Base-by-base conservation (phyloP, 345 rosid species). In the Cardamine chenopodiifolia region DNA sequence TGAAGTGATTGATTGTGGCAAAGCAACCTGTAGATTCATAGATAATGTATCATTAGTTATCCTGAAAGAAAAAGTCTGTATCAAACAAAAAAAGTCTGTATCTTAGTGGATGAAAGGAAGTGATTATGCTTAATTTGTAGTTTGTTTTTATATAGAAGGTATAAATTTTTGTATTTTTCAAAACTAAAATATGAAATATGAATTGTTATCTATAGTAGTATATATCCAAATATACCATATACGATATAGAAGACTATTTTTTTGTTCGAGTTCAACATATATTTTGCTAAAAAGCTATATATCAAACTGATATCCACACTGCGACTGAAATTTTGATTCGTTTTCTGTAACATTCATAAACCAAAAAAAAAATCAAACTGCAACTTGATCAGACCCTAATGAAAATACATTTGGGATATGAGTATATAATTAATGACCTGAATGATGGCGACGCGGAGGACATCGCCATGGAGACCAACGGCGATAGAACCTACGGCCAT, bases 1-100 rank as follows among this genome's bases (percentile, higher is more conserved):
- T 2, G 93, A 85, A 2, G 90, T 87, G 49, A 90, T 90, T 22
- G 97, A 82, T 15, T 88, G 93, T 37, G 97, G 97, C 47, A 90
- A 26, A 25, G 96, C 96, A 42, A 91, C 96, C 96, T 88, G 83
- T 37, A 75, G 64, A 47, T 62, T 23, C 50, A 32, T 14, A 63
- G 32, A 17, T 29, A 61, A 53, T 40, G 45, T 18, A 31, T 61
- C 57, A 68, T 25, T 66, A 37, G 62, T 25, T 66, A 19, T 47
- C 23, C 66, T 49, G 7, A 40, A 62, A 18, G 2, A 58, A 45
- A 12, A 48, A 15, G 25, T 69, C 10, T 69, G n/a, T n/a, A n/a
- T n/a, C n/a, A n/a, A n/a, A n/a, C n/a, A n/a, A n/a, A n/a, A n/a
- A n/a, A n/a, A n/a, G n/a, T n/a, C n/a, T n/a, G 45, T 44, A 69